Base-by-base conservation (phyloP, 2,329 filamentous ascomycete species). In the Lojkania enalia region DNA sequence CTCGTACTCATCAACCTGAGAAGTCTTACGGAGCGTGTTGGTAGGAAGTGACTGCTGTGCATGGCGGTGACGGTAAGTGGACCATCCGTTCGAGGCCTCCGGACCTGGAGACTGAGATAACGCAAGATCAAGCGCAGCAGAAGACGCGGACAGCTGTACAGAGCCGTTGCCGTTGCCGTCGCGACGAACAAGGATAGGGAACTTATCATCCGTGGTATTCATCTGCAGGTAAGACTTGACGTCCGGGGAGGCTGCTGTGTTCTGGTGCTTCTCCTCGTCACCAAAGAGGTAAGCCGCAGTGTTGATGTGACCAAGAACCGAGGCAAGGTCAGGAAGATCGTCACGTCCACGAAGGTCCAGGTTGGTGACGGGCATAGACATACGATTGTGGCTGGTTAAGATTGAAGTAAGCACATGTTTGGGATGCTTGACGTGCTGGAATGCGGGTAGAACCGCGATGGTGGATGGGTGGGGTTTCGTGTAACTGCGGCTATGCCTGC, bases 361-460 rank as follows among this genome's bases (percentile, higher is more conserved):
- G 48, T 81, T 80, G 36, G 87, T 89, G 39, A 92, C 87, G 21
- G 92, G 92, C 87, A 96, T 91, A 3, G 92, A 96, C 71, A 95
- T 95, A 54, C 92, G 87, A 68, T 96, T 95, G 49, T 86, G 78
- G 56, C 89, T 95, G 58, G 25, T 20, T 6, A 21, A 15, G 7
- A 33, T 38, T 39, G 23, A 30, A 37, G 42, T 40, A 21, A 46
- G 46, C 42, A 27, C n/a, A 27, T 27, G 23, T 43, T 36, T n/a
- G 31, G 36, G 44, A 51, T 48, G 45, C 44, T 47, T 38, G 46
- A 52, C 46, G 51, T 43, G 52, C 54, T 51, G 54, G 53, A 58
- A 57, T 58, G 51, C 45, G 46, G 39, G 51, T 20, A 37, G 37
- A 20, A 47, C 44, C 37, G 32, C 21, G 29, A 11, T 16, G 16